Evolutionary conservation across 371 early-diverging fungal species (phyloP).

Genomic region (Actinomortierella ambigua): DNA sequence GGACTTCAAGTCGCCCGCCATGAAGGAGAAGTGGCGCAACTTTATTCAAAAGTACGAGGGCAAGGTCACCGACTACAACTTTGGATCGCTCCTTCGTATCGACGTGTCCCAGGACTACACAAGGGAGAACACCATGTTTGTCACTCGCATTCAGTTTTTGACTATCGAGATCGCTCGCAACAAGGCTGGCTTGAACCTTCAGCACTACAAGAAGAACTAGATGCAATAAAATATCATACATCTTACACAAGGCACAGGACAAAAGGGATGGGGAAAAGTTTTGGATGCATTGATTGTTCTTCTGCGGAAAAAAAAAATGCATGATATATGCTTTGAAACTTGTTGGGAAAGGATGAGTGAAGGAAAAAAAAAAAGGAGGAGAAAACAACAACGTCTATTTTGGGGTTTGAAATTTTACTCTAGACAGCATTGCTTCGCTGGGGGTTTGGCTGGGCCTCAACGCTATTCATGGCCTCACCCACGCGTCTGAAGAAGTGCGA

Average conservation of each 20-base stretch:
- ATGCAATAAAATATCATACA: neutral
- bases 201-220: conserved; percentile 35
- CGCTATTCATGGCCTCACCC: conserved; percentile 36
- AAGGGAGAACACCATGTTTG: conserved; percentile 86
- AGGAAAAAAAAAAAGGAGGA: too few species aligned
- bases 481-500: conserved; percentile 55
- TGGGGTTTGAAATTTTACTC: too few species aligned
- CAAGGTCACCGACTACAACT: conserved; percentile 86
- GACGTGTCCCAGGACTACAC: conserved; percentile 79
- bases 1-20: conserved; percentile 78
- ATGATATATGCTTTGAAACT: too few species aligned
- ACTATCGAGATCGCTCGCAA: conserved; percentile 92
- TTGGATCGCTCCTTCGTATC: conserved; percentile 87
- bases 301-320: too few species aligned
- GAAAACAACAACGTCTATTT: too few species aligned
- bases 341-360: too few species aligned
- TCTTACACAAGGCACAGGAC: too few species aligned
- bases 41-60: conserved; percentile 87
- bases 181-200: conserved; percentile 75
- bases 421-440: too few species aligned
- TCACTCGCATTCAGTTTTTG: conserved; percentile 80
- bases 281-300: too few species aligned
- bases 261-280: too few species aligned
- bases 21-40: conserved; percentile 89
- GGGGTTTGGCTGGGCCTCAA: conserved; percentile 21